phyloP scores from a whole-genome alignment of 192 early-diverging fungal genomes.

The Entomortierella lignicola region DNA sequence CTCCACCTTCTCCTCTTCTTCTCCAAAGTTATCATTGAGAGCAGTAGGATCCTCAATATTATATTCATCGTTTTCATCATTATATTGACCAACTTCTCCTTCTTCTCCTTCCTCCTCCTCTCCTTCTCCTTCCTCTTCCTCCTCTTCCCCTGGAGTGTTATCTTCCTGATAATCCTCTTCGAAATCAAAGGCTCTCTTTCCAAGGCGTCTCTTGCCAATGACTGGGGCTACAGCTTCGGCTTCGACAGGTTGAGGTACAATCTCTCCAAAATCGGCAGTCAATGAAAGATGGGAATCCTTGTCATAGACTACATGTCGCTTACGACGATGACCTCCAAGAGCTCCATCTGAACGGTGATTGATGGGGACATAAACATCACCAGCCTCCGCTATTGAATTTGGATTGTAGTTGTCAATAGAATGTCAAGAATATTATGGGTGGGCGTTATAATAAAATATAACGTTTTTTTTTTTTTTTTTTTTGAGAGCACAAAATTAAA shows the following conservation, averaged over 20 bases:
- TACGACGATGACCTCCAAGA: conserved; percentile 15
- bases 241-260: too few relatives aligned
- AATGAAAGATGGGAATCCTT: neutral
- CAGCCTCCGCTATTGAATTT: neutral
- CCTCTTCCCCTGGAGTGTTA: neutral
- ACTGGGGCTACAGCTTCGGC: too few relatives aligned
- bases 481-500: too few relatives aligned
- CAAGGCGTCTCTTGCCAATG: neutral
- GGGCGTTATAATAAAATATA: too few relatives aligned
- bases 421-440: neutral
- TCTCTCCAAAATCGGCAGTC: neutral
- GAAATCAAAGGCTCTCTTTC: neutral
- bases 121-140: neutral
- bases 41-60: conserved; percentile 15
- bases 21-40: conserved; percentile 4
- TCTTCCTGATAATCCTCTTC: conserved; percentile 6
- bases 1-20: conserved; percentile 7
- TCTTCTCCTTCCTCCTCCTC: neutral
- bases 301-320: neutral
- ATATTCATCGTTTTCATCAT: neutral
- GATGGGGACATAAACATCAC: conserved; percentile 14
- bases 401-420: neutral
- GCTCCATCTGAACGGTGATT: conserved; percentile 25
- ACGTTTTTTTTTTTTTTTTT: too few relatives aligned
- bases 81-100: neutral